Conservation (phyloP, 176 grass and related monocot species). For the Oryza rufipogon region DNA sequence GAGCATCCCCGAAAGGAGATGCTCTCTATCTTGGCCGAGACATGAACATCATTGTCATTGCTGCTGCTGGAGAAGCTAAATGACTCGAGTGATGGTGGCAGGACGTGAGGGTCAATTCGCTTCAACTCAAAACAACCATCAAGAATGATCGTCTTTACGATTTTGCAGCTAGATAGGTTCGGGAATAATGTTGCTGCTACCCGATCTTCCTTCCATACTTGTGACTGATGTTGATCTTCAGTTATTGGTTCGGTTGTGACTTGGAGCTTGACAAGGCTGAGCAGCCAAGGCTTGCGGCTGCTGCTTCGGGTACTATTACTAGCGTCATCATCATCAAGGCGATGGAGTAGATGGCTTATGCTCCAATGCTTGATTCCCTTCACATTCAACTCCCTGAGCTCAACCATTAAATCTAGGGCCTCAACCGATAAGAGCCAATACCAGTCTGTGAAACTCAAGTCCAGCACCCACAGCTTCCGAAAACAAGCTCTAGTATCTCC, state of each 20-base stretch:
- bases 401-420: too few species aligned
- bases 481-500: too few species aligned
- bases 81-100: neutral
- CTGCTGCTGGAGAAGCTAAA: neutral
- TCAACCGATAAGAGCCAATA: too few species aligned
- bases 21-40: neutral
- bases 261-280: conserved; percentile 20
- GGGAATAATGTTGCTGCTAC: neutral
- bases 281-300: rapidly evolving
- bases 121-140: neutral
- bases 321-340: too few species aligned
- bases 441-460: too few species aligned
- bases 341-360: too few species aligned
- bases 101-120: neutral
- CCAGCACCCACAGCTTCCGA: too few species aligned
- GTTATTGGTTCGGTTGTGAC: too few species aligned
- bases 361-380: too few species aligned
- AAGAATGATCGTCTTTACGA: neutral
- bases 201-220: neutral
- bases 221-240: neutral
- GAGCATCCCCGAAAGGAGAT: neutral
- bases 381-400: too few species aligned
- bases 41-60: too few species aligned
- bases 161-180: neutral
- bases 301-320: too few species aligned